phyloP scores from a whole-genome alignment of 306 rosid species.

The Quercus suber region DNA sequence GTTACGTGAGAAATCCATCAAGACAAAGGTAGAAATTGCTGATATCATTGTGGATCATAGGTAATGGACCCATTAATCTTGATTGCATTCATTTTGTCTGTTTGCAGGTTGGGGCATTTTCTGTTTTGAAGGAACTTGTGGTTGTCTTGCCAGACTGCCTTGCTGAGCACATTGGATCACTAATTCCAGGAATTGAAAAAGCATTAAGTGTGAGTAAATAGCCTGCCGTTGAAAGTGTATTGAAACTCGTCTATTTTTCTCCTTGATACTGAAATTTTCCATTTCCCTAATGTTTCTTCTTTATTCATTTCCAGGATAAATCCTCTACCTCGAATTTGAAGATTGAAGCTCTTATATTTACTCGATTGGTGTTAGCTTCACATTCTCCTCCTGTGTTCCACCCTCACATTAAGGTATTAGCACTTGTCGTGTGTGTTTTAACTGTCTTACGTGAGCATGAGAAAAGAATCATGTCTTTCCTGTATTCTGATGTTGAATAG shows the following conservation, averaged over 20 bases:
- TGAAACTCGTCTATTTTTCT: not conserved
- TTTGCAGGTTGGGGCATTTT: conserved; percentile 94
- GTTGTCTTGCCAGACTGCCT: conserved; percentile 97
- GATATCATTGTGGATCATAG: conserved; percentile 11
- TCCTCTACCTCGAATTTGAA: conserved; percentile 96
- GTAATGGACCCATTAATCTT: conserved; percentile 16
- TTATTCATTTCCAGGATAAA: conserved; percentile 61
- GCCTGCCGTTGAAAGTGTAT: conserved; percentile 6
- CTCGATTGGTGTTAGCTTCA: conserved; percentile 86
- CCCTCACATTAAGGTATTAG: conserved; percentile 77
- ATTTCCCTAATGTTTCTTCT: conserved; percentile 4
- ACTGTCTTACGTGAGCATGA: not conserved
- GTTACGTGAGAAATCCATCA: conserved; percentile 95
- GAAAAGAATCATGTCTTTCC: not conserved
- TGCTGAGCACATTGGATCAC: conserved; percentile 97
- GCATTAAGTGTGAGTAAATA: conserved; percentile 74
- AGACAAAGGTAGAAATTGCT: conserved; percentile 75
- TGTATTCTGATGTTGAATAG: not conserved
- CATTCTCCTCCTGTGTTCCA: conserved; percentile 96
- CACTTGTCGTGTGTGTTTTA: not conserved
- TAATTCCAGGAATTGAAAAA: conserved; percentile 96
- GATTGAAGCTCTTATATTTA: conserved; percentile 91
- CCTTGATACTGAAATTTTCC: conserved; percentile 12
- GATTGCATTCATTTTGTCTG: conserved; percentile 20
- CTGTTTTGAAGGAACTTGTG: conserved; percentile 95